Evolutionary conservation across 805 yeast genomes (phyloP).

Genomic region (Kluyveromyces lactis): DNA sequence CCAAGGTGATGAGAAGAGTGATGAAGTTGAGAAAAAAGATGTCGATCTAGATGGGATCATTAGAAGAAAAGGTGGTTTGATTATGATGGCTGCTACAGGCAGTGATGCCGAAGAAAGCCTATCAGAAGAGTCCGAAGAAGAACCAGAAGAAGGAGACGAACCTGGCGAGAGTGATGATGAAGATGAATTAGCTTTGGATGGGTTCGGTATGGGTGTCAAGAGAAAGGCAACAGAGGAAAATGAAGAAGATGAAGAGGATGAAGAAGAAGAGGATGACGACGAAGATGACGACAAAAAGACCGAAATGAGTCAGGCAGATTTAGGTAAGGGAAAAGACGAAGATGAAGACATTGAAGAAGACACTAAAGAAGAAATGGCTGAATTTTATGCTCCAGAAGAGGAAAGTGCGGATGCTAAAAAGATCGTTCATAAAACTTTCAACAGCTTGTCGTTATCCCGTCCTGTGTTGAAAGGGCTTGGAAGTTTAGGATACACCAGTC

Average conservation of each 20-base stretch:
- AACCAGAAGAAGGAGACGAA: conserved; percentile 35
- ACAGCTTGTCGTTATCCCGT: conserved; percentile 73
- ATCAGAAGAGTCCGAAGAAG: conserved; percentile 38
- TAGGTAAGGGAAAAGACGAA: conserved; percentile 22
- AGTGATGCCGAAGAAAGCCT: conserved; percentile 31
- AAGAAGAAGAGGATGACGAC: conserved; percentile 25
- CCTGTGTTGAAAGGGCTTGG: conserved; percentile 81
- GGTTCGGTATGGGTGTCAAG: conserved; percentile 33
- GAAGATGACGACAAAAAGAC: conserved; percentile 18
- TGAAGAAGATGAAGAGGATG: conserved; percentile 24
- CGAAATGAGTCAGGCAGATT: conserved; percentile 24
- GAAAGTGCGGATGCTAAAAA: conserved; percentile 48
- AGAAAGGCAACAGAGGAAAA: conserved; percentile 11
- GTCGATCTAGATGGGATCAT: conserved; percentile 87
- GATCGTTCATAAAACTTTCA: conserved; percentile 56
- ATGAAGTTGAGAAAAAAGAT: conserved; percentile 35
- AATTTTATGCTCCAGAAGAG: conserved; percentile 56
- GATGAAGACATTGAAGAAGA: conserved; percentile 23
- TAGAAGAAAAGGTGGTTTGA: conserved; percentile 74
- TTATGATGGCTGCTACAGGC: conserved; percentile 42
- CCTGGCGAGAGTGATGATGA: conserved; percentile 27
- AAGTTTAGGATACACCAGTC: conserved; percentile 73
- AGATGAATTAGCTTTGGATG: conserved; percentile 31
- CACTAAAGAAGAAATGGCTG: conserved; percentile 73
- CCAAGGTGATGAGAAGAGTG: conserved; percentile 32